phyloP scores from a whole-genome alignment of 164 flowering plant species.

The Buxus sempervirens region DNA sequence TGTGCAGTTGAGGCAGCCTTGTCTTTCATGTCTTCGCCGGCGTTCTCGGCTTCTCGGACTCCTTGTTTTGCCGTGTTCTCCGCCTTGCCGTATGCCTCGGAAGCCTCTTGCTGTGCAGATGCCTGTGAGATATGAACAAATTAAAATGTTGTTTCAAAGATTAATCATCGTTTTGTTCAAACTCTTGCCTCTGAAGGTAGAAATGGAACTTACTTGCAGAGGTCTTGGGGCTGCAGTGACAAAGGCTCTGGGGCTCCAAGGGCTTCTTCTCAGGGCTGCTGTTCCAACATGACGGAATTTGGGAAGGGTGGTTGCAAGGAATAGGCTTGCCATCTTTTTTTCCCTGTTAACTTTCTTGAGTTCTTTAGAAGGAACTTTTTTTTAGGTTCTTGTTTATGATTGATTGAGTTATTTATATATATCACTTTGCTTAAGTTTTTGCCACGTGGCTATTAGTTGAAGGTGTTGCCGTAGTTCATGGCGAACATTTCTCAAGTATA shows the following conservation, averaged over 20 bases:
- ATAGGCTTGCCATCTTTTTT: constrained; percentile 22
- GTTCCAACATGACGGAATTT: constrained; percentile 9
- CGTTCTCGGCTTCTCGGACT: constrained; percentile 5
- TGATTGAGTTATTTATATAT: not conserved
- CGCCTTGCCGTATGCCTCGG: constrained; percentile 7
- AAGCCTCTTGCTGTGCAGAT: constrained; percentile 14
- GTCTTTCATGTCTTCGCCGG: constrained; percentile 7
- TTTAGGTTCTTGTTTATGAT: not conserved
- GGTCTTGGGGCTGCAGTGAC: constrained; percentile 20
- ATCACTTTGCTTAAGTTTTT: no score
- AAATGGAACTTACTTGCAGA: constrained; percentile 15
- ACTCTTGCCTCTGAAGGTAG: not conserved
- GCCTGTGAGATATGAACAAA: constrained; percentile 7
- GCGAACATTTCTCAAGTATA: not conserved
- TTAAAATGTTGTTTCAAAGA: no score
- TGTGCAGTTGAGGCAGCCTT: constrained; percentile 10
- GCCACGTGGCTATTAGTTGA: not conserved
- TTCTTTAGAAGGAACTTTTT: no score
- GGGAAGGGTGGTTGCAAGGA: constrained; percentile 8
- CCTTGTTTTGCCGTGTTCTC: constrained; percentile 6
- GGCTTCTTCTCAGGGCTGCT: not conserved
- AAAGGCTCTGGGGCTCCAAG: constrained; percentile 10
- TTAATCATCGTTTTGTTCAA: no score
- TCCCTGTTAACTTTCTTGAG: not conserved
- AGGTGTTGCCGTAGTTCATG: not conserved